phyloP scores from a whole-genome alignment of 345 rosid species.

The Rhizophora apiculata region DNA sequence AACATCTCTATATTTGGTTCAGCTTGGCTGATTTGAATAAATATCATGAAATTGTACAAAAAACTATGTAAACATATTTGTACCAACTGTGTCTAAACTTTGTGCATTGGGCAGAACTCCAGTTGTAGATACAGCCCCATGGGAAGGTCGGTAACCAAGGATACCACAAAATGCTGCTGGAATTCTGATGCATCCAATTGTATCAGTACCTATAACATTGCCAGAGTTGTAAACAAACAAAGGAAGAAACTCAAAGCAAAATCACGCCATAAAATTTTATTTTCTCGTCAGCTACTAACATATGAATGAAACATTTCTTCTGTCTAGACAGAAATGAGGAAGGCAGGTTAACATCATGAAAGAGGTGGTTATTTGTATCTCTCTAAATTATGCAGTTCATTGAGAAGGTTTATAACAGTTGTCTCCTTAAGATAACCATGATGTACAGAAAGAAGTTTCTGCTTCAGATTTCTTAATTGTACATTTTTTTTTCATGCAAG shows the following conservation, averaged over 20 bases:
- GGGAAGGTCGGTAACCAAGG: constrained; percentile 88
- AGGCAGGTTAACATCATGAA: no score
- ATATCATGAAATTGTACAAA: background rate
- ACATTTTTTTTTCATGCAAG: no score
- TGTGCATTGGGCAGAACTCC: constrained; percentile 86
- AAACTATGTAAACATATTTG: constrained; percentile 12
- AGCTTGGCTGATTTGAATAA: background rate
- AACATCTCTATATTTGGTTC: background rate
- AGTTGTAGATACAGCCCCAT: constrained; percentile 63
- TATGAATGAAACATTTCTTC: no score
- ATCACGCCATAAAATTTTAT: constrained; percentile 23
- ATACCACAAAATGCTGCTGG: constrained; percentile 93
- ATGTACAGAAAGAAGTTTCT: no score
- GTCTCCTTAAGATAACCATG: no score
- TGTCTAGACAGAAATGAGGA: no score
- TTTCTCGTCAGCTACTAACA: no score
- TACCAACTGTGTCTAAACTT: constrained; percentile 84
- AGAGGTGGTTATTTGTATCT: no score
- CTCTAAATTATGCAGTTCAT: no score
- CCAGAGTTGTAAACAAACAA: background rate
- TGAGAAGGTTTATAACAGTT: no score
- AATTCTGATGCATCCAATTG: constrained; percentile 66
- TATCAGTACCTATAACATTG: constrained; percentile 63
- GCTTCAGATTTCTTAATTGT: no score
- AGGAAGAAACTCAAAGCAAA: constrained; percentile 28